Evolutionary conservation across 805 yeast genomes (phyloP).

Genomic region (Torulaspora microellipsoides): DNA sequence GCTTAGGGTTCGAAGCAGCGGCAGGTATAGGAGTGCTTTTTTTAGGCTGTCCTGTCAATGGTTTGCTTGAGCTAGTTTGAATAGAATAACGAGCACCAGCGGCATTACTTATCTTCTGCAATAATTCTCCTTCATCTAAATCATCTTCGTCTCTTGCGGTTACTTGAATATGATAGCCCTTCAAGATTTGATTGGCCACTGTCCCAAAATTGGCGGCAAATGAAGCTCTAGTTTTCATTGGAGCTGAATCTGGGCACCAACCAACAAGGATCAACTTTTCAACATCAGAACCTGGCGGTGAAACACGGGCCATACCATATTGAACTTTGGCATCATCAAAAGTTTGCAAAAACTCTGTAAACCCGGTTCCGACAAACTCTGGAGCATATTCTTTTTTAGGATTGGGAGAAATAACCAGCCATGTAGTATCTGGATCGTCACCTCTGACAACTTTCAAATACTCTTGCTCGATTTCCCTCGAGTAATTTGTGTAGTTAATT

Average conservation of each 20-base stretch:
- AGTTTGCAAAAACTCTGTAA: constrained; percentile 71
- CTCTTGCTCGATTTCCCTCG: constrained; percentile 66
- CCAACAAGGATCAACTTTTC: constrained; percentile 80
- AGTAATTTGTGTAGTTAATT: constrained; percentile 58
- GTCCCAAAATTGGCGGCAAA: constrained; percentile 76
- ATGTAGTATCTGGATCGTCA: constrained; percentile 54
- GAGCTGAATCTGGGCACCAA: constrained; percentile 97
- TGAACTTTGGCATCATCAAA: constrained; percentile 87
- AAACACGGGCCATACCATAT: constrained; percentile 83
- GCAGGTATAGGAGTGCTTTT: constrained; percentile 19
- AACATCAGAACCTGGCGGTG: constrained; percentile 89
- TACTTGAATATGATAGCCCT: constrained; percentile 91
- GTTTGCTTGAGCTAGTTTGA: constrained; percentile 38
- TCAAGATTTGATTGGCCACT: constrained; percentile 55
- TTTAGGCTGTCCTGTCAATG: constrained; percentile 11
- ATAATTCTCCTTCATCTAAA: constrained; percentile 69
- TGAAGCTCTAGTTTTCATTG: constrained; percentile 67
- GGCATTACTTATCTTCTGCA: constrained; percentile 77
- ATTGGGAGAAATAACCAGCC: constrained; percentile 79
- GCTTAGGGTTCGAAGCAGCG: constrained; percentile 16
- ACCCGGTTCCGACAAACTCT: constrained; percentile 51
- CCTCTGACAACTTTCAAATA: constrained; percentile 80
- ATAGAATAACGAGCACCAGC: constrained; percentile 93
- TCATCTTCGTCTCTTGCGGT: constrained; percentile 96
- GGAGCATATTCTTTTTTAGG: constrained; percentile 43